These are phyloP conservation scores for Paraconiothyrium sp. DNA, from an alignment of 2,329 filamentous ascomycete genomes.

Conservation along the genomic window DNA sequence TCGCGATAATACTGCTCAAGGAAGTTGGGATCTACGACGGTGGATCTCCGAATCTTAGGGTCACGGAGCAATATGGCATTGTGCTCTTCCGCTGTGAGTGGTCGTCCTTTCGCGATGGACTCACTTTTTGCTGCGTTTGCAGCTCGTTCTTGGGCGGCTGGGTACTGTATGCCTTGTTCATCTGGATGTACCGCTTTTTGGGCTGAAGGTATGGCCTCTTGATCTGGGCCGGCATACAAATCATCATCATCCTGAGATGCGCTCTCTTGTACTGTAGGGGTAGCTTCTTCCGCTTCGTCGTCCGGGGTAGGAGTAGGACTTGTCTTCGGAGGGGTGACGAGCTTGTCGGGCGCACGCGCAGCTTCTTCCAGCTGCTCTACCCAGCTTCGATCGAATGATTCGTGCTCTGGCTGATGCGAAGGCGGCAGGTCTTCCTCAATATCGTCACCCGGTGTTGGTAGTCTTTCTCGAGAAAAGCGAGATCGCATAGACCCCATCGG, in stretches of 20 bases:
- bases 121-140: slow-evolving; percentile 17
- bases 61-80: slow-evolving; percentile 86
- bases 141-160: slow-evolving; percentile 18
- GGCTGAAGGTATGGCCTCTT: neutral
- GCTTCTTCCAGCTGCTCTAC: slow-evolving; percentile 9
- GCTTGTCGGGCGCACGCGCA: slow-evolving; percentile 19
- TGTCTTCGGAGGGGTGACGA: slow-evolving; percentile 43
- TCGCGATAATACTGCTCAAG: slow-evolving; percentile 95
- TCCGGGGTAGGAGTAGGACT: slow-evolving; percentile 32
- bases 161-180: neutral
- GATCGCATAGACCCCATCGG: slow-evolving; percentile 32
- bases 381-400: slow-evolving; percentile 36
- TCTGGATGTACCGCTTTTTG: neutral
- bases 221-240: slow-evolving; percentile 32
- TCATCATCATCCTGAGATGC: slow-evolving; percentile 31
- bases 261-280: slow-evolving; percentile 16
- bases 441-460: slow-evolving; percentile 39
- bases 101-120: slow-evolving; percentile 25
- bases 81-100: slow-evolving; percentile 88
- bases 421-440: slow-evolving; percentile 44
- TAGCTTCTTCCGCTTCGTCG: slow-evolving; percentile 20
- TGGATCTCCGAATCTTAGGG: slow-evolving; percentile 85
- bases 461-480: slow-evolving; percentile 35
- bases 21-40: slow-evolving; percentile 91
- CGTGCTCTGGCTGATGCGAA: slow-evolving; percentile 45